Base-by-base conservation (phyloP, 306 rosid genomes). In the Potentilla sterilis region DNA sequence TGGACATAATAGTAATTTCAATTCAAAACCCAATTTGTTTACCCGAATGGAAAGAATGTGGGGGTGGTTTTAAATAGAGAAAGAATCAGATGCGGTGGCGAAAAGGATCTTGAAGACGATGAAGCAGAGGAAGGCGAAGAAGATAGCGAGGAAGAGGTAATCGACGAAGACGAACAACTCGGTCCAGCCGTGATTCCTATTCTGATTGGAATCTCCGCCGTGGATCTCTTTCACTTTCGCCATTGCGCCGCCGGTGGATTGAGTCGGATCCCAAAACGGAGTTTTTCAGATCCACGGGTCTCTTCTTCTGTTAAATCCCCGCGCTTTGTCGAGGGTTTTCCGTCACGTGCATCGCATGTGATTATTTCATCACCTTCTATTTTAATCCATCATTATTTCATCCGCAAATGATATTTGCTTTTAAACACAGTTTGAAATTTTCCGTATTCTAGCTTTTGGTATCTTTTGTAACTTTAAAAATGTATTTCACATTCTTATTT, bases 141-240 rank as follows among this genome's bases (percentile, higher is more conserved):
- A 91, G 47, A 88, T 57, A 3, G 83, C 74, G 57, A 93, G 84
- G 82, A 88, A 93, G 44, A 93, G 85, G 80, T 93, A 88, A 79
- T 91, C 97, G 7, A 91, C 86, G 68, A 91, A 79, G 48, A 91
- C 90, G 59, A 93, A 93, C 83, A 93, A 81, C 46, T 64, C 37
- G 49, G 85, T 79, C 0, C 93, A 91, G 5, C 93, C 90, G 13
- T 91, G 93, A 69, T 87, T 91, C 82, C 87, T 81, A 21, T 86
- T 84, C 77, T 35, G 82, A 41, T 34, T 32, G 66, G 38, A 6
- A 19, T 54, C 32, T 34, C 83, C 83, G 28, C 73, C 74, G 72
- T 75, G 83, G 61, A 86, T 42, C 22, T 69, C 83, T 80, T 93
- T 81, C 5, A 89, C 72, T 70, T 81, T 84, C 75, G 85, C 97